Percentiles rank a stretch among this genome's conserved stretches.
These are phyloP conservation scores for Osmanthus fragrans DNA, from an alignment of 257 asterid species.

Conservation along the genomic window DNA sequence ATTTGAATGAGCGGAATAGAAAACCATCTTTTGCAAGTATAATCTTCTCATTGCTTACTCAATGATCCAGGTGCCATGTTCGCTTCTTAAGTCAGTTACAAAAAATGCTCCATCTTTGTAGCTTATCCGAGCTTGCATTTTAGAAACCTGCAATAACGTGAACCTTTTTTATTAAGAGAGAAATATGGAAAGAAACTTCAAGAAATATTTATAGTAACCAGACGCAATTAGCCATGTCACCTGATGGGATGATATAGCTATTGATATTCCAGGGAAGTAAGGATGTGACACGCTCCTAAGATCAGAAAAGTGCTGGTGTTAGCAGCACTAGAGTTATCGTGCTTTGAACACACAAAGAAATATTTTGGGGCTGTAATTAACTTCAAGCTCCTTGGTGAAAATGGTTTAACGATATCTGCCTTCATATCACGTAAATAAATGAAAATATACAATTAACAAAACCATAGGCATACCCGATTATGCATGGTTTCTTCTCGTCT, in stretches of 20 bases:
- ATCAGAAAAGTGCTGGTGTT: conserved; percentile 13
- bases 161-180: background rate
- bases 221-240: conserved; percentile 26
- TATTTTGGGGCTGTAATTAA: background rate
- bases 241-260: conserved; percentile 65
- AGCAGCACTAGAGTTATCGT: background rate
- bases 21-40: background rate
- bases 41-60: conserved; percentile 45
- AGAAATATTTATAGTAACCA: background rate
- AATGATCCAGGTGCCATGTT: conserved; percentile 79
- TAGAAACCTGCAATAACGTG: conserved; percentile 49
- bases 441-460: background rate
- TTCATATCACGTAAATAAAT: background rate
- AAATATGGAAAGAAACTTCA: background rate
- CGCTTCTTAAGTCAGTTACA: conserved; percentile 74
- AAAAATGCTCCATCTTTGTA: conserved; percentile 69
- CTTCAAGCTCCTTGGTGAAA: background rate
- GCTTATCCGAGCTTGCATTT: conserved; percentile 68
- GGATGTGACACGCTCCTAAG: conserved; percentile 60
- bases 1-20: background rate
- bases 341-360: background rate
- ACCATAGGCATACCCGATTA: conserved; percentile 60
- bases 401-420: background rate
- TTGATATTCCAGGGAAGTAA: conserved; percentile 52
- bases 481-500: conserved; percentile 62